These are phyloP conservation scores for Serendipita sp. DNA, from an alignment of 768 basidiomycete species.

Conservation along the genomic window DNA sequence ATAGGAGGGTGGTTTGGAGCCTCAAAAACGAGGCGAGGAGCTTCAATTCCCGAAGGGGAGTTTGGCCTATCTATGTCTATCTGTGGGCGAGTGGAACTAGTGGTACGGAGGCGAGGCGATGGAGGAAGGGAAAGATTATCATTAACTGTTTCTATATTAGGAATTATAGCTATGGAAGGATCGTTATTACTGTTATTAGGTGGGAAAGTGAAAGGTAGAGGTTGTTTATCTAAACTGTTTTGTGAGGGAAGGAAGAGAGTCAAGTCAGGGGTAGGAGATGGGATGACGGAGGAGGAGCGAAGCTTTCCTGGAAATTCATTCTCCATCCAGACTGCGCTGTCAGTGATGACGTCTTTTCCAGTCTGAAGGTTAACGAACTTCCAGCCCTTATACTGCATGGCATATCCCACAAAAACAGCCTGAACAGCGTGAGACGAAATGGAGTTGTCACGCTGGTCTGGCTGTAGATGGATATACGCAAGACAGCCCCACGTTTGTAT, in stretches of 20 bases:
- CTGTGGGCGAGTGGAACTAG: neutral
- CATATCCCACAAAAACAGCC: conserved; percentile 27
- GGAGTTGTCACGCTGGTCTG: conserved; percentile 14
- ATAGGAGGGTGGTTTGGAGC: neutral
- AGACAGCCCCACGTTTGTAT: conserved; percentile 20
- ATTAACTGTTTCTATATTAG: neutral
- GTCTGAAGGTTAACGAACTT: neutral
- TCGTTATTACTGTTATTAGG: neutral
- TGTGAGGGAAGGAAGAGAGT: too few species aligned
- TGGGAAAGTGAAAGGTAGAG: neutral
- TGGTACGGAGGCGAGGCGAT: neutral
- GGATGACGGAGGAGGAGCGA: neutral
- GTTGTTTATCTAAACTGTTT: neutral
- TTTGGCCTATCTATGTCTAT: neutral
- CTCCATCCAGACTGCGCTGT: neutral
- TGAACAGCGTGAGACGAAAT: conserved; percentile 13
- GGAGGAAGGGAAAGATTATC: neutral
- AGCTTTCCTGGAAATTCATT: neutral
- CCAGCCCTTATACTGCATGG: conserved; percentile 21
- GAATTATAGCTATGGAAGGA: neutral
- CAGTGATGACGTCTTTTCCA: neutral
- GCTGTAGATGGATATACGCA: conserved; percentile 24
- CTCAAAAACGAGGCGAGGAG: neutral
- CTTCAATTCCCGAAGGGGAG: neutral
- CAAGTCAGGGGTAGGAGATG: too few species aligned